Base-by-base conservation (phyloP, 148 eudicot species). In the Rhododendron ovatum region DNA sequence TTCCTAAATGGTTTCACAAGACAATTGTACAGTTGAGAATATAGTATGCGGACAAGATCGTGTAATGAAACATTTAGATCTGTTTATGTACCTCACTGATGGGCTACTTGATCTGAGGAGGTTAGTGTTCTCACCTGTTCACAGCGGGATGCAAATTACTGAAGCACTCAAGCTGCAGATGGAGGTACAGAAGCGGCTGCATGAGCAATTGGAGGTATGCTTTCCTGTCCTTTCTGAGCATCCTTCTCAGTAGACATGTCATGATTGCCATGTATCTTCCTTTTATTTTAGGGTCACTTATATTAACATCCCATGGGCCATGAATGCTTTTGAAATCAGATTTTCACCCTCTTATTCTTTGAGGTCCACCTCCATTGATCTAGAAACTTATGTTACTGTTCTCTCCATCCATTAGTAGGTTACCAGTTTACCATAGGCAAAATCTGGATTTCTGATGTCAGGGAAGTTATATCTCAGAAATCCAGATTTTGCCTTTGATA, bases 181-280 rank as follows among this genome's bases (percentile, higher is more conserved):
- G 90, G 95, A 93, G 85, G 95, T 93, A 69, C 95, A 93, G 87
- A 91, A 91, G 88, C 89, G 89, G 63, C 84, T 93, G 80, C 92
- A 91, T 85, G 94, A 93, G 81, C 95, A 93, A 81, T 75, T 93
- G 81, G 95, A 93, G 94, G 95, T 90, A 78, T 87, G 75, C 39
- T 78, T 75, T 89, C 63, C 78, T 80, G 47, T 51, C 53, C 48
- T 80, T 24, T 76, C 51, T 76, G 28, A 83, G 84, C 41, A 18
- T 33, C 26, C 12, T 53, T 39, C 50, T 76, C 9, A 28, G 69
- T 73, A 53, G 47, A 74, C 22, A 84, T 18, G 50, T 45, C 61
- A 45, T 51, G 18, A 12, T 71, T 33, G 13, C 15, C 77, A 71
- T 17, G 4, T 47, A 15, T 71, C 63, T 48, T 48, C 63, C 30